phyloP scores from a whole-genome alignment of 2,329 filamentous ascomycete species.

The Cercospora sp. region DNA sequence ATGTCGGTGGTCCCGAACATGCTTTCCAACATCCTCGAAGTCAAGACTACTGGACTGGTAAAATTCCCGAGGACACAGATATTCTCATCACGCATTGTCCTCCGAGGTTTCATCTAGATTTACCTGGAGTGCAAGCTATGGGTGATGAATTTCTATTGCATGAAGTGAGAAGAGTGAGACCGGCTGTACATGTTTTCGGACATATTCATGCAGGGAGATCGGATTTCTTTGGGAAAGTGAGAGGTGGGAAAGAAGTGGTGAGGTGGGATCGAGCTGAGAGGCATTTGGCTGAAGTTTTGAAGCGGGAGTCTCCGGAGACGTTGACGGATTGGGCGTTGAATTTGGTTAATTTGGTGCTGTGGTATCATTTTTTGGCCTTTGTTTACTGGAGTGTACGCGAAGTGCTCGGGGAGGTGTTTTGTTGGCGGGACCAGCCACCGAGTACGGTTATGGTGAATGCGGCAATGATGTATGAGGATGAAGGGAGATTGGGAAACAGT shows the following conservation, averaged over 20 bases:
- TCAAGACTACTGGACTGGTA: constrained; percentile 69
- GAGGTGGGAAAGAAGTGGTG: constrained; percentile 64
- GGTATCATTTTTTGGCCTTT: constrained; percentile 56
- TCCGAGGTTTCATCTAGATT: constrained; percentile 68
- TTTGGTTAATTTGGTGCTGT: constrained; percentile 44
- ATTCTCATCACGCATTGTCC: constrained; percentile 81
- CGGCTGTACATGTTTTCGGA: constrained; percentile 77
- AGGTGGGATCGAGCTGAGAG: constrained; percentile 74
- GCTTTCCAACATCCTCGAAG: constrained; percentile 73
- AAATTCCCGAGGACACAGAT: constrained; percentile 70
- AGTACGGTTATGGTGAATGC: constrained; percentile 61
- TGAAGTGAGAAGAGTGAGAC: constrained; percentile 73
- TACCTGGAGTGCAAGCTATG: constrained; percentile 56
- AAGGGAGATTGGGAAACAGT: constrained; percentile 51
- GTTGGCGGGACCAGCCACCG: constrained; percentile 44
- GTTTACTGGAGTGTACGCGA: constrained; percentile 29
- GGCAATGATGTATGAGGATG: constrained; percentile 53
- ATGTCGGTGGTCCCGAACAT: constrained; percentile 68
- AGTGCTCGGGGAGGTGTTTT: constrained; percentile 61
- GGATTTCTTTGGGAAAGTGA: constrained; percentile 30
- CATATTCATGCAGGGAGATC: constrained; percentile 70
- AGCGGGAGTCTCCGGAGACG: constrained; percentile 38
- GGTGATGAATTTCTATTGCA: constrained; percentile 68
- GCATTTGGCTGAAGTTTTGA: constrained; percentile 67
- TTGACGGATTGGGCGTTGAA: constrained; percentile 36